Evolutionary conservation across 148 eudicot species (phyloP).

Genomic region (Fagopyrum homotropicum): DNA sequence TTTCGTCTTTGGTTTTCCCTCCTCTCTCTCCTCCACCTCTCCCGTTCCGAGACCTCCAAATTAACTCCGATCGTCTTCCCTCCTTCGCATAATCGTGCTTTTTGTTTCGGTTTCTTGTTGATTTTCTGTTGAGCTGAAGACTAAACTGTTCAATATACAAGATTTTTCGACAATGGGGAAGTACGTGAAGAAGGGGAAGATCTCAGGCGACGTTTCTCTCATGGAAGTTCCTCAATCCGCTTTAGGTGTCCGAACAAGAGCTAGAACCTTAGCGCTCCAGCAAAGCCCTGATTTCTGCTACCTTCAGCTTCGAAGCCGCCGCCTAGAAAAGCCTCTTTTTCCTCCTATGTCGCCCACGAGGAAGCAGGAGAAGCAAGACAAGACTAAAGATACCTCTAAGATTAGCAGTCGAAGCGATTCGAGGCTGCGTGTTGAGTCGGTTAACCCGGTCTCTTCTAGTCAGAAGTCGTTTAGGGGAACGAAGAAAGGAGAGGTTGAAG

Average conservation of each 20-base stretch:
- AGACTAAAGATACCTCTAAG: constrained; percentile 12
- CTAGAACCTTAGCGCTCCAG: constrained; percentile 69
- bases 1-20: constrained; percentile 15
- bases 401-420: constrained; percentile 7
- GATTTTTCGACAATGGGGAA: constrained; percentile 36
- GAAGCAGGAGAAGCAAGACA: constrained; percentile 8
- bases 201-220: constrained; percentile 42
- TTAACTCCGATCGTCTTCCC: background rate
- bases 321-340: constrained; percentile 56
- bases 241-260: constrained; percentile 73
- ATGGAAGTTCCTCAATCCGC: constrained; percentile 52
- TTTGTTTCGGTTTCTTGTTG: background rate
- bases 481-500: constrained; percentile 18
- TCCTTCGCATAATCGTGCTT: background rate
- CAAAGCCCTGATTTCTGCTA: constrained; percentile 42
- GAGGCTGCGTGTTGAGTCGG: constrained; percentile 22
- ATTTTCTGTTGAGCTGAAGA: background rate
- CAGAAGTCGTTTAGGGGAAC: constrained; percentile 21
- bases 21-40: constrained; percentile 6
- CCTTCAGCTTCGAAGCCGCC: constrained; percentile 64
- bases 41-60: background rate
- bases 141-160: background rate
- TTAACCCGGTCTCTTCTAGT: constrained; percentile 13
- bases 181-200: constrained; percentile 62
- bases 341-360: constrained; percentile 11